Evolutionary conservation across 345 rosid genomes (phyloP), one percentile per base, ranked within the genome.

Genomic region (Rubroshorea leprosula): DNA sequence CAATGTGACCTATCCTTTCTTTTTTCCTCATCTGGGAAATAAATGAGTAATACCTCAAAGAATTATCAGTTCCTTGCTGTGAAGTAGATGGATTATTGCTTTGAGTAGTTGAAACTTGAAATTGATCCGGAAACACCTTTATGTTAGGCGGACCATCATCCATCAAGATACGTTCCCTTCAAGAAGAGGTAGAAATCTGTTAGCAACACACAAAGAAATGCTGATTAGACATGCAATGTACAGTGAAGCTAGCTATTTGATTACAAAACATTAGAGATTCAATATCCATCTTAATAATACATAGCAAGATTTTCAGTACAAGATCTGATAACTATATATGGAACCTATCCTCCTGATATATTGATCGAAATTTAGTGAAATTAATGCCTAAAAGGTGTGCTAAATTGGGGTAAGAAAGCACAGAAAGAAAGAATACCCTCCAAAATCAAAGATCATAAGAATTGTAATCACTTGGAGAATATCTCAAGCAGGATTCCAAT

Each of bases 51-150:
- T 72, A 84, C 96, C 86, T 74, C 2, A 51, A 47, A 64, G 76
- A 64, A 72, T 61, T 72, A 50, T 67, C 85, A 27, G 24, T 57
- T 45, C 49, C 62, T 44, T 78, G 66, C 51, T 69, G 74, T 0
- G 74, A 59, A 69, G 61, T 66, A 56, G 91, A 79, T 62, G 80
- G 57, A 63, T 73, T 60, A 31, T 49, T 66, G 69, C 45, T 64
- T 62, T 55, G 78, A 60, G 67, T 61, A 67, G 70, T 75, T 58
- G 94, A 76, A 11, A 75, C 80, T 70, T 74, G 75, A 67, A 93
- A 89, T 75, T 89, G 85, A 74, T 85, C 86, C 10, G 72, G 74
- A 59, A 86, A 69, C 65, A 87, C 75, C 48, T 75, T 87, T 72
- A 87, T 54, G 69, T 77, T 89, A 67, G 74, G 78, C 67, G 69